Evolutionary conservation across 1,139 yeast species (phyloP).

Genomic region (Nakaseomyces nivariensis): DNA sequence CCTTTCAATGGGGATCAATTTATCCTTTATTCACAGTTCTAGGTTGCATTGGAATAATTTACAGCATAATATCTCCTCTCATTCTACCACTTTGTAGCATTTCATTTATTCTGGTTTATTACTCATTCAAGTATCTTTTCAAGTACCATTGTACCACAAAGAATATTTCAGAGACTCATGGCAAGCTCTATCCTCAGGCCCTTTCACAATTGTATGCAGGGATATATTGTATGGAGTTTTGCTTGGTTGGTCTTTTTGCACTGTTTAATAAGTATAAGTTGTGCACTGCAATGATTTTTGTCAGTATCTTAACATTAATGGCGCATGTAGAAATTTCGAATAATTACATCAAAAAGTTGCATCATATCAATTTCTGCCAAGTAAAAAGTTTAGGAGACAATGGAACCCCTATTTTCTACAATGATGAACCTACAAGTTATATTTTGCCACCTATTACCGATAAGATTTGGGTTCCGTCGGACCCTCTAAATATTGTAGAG

Average conservation of each 20-base stretch:
- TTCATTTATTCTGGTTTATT: conserved; percentile 45
- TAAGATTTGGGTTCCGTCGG: conserved; percentile 9
- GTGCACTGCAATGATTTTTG: conserved; percentile 35
- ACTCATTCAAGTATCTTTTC: conserved; percentile 63
- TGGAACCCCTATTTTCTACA: neutral
- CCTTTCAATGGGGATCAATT: conserved; percentile 63
- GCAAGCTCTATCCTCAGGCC: conserved; percentile 63
- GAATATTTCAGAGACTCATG: conserved; percentile 55
- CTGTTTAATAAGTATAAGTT: conserved; percentile 39
- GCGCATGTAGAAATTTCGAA: conserved; percentile 33
- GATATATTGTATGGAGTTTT: conserved; percentile 66
- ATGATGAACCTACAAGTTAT: neutral
- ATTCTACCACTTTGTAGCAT: conserved; percentile 54
- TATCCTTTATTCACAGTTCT: conserved; percentile 70
- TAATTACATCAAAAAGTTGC: conserved; percentile 13
- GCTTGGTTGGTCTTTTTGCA: conserved; percentile 65
- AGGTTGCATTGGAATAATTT: conserved; percentile 67
- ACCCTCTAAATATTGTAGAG: neutral
- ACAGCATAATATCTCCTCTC: conserved; percentile 69
- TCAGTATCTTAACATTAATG: conserved; percentile 34
- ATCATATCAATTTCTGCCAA: conserved; percentile 5
- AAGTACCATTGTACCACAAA: conserved; percentile 42
- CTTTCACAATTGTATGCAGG: conserved; percentile 70
- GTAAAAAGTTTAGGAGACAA: neutral
- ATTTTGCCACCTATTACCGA: conserved; percentile 1